Conservation (phyloP, 2,329 filamentous ascomycete species). For the Fonsecaea pugnacius region DNA sequence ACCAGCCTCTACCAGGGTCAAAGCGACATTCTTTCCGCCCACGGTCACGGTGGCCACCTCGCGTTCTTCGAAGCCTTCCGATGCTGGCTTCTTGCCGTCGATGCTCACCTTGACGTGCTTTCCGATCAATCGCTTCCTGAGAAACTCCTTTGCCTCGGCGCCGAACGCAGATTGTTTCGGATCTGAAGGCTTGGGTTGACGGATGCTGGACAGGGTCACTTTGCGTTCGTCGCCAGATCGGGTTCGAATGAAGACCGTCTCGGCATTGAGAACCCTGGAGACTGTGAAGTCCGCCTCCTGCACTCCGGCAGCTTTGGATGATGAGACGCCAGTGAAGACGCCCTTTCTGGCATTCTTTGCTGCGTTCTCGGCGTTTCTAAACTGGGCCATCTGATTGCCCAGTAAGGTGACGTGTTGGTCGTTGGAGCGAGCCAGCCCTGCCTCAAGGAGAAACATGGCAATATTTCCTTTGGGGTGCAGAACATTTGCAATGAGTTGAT, state of each 20-base stretch:
- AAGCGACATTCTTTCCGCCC: slow-evolving; percentile 83
- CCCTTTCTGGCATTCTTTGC: slow-evolving; percentile 78
- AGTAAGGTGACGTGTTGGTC: slow-evolving; percentile 95
- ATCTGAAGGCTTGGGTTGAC: slow-evolving; percentile 88
- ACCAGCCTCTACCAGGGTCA: slow-evolving; percentile 85
- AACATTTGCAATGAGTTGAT: slow-evolving; percentile 84
- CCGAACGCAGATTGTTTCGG: slow-evolving; percentile 84
- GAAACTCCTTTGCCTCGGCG: slow-evolving; percentile 93
- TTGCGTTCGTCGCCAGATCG: slow-evolving; percentile 86
- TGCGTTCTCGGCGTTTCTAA: slow-evolving; percentile 83
- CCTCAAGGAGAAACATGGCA: slow-evolving; percentile 84
- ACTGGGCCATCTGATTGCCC: slow-evolving; percentile 80
- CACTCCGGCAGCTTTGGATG: slow-evolving; percentile 63
- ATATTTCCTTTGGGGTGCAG: slow-evolving; percentile 92
- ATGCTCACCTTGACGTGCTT: slow-evolving; percentile 90
- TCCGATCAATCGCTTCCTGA: slow-evolving; percentile 90
- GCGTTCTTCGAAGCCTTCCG: slow-evolving; percentile 88
- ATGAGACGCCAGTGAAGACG: slow-evolving; percentile 79
- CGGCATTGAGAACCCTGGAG: slow-evolving; percentile 81
- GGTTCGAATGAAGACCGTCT: slow-evolving; percentile 83
- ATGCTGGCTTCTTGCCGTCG: slow-evolving; percentile 87
- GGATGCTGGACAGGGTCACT: slow-evolving; percentile 88
- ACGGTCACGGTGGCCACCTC: slow-evolving; percentile 88
- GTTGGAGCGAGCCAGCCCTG: slow-evolving; percentile 87
- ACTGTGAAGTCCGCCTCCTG: slow-evolving; percentile 79